These are phyloP conservation scores for Endothia cerciana DNA, from an alignment of 2,329 filamentous ascomycete genomes.

Conservation along the genomic window DNA sequence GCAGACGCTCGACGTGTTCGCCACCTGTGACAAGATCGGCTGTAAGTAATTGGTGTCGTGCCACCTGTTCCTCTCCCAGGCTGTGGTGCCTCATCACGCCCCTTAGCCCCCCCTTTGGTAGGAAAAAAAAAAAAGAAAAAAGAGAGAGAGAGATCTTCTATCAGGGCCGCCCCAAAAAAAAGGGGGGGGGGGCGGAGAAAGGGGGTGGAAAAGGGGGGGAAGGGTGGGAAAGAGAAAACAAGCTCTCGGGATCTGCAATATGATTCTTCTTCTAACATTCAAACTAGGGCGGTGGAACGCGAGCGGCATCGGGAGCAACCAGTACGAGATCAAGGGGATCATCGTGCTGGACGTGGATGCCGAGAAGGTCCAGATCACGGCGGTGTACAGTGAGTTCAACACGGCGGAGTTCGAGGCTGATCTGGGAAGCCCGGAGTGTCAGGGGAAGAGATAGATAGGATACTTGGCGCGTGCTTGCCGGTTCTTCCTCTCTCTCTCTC, in stretches of 20 bases:
- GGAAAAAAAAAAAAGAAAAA: too few relatives aligned
- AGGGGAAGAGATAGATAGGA: neutral
- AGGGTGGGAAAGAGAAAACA: too few relatives aligned
- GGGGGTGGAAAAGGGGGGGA: too few relatives aligned
- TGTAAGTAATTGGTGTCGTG: constrained; percentile 9
- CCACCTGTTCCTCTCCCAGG: too few relatives aligned
- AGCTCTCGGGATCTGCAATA: too few relatives aligned
- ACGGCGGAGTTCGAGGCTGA: constrained; percentile 26
- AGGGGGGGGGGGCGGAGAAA: too few relatives aligned
- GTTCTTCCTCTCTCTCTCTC: too few relatives aligned
- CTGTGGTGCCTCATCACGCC: too few relatives aligned
- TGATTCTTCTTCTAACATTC: neutral
- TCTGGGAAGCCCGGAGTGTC: constrained; percentile 12
- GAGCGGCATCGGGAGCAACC: constrained; percentile 23
- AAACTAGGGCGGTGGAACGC: constrained; percentile 23
- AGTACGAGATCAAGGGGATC: constrained; percentile 25
- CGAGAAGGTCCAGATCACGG: constrained; percentile 20
- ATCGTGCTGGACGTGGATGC: constrained; percentile 23
- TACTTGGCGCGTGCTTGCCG: too few relatives aligned
- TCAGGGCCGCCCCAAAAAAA: too few relatives aligned
- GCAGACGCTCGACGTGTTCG: constrained; percentile 21
- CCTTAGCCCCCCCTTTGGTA: too few relatives aligned
- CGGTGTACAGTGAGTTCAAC: constrained; percentile 28
- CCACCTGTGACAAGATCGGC: constrained; percentile 24
- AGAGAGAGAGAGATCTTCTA: too few relatives aligned